Conservation (phyloP, 306 rosid species). For the Cucurbita pepo region DNA sequence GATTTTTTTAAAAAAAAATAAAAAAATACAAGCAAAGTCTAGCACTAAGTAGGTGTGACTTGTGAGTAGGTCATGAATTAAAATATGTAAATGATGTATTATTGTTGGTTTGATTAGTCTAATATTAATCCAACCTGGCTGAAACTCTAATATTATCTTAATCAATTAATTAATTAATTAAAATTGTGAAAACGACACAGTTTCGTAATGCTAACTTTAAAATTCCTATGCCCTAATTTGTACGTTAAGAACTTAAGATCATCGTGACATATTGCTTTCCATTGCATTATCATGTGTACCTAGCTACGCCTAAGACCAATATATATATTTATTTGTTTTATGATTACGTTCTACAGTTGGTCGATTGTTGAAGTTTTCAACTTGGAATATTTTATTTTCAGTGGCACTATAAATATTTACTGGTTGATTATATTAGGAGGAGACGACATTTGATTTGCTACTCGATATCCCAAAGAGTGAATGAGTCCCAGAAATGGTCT, state of each 20-base stretch:
- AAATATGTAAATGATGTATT: background rate
- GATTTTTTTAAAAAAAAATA: background rate
- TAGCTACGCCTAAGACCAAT: background rate
- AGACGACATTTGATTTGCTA: background rate
- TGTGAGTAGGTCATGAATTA: background rate
- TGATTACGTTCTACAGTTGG: background rate
- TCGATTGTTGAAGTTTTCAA: background rate
- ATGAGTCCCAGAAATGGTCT: slow-evolving; percentile 27
- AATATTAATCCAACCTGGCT: slow-evolving; percentile 1
- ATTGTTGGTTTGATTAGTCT: background rate
- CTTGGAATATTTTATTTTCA: background rate
- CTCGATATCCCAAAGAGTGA: slow-evolving; percentile 39
- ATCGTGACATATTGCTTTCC: background rate
- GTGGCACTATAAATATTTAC: background rate
- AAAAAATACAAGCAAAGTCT: background rate
- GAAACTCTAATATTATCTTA: background rate
- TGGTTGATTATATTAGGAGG: background rate
- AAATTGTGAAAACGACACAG: background rate
- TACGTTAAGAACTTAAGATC: background rate
- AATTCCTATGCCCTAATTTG: background rate
- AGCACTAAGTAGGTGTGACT: background rate
- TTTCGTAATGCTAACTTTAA: background rate
- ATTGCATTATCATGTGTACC: background rate
- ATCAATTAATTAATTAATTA: background rate
- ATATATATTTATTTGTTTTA: background rate